Percentiles rank a stretch among this genome's conserved stretches.
These are phyloP conservation scores for Amphichorda felina DNA, from an alignment of 2,329 filamentous ascomycete species.

Conservation along the genomic window DNA sequence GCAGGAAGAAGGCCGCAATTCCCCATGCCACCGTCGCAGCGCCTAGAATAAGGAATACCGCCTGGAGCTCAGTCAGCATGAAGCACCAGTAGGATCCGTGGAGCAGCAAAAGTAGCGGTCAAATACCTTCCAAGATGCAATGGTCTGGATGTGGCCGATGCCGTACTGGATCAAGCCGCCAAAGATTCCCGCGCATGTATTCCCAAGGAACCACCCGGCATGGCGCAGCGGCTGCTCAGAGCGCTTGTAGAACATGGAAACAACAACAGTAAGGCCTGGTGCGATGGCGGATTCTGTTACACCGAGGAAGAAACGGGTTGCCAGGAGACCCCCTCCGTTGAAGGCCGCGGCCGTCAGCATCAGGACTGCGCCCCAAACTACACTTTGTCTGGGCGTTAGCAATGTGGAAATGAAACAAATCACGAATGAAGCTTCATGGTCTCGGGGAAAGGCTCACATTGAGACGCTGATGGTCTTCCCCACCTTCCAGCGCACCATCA, in stretches of 20 bases:
- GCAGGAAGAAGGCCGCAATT: conserved; percentile 18
- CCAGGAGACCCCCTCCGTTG: conserved; percentile 15
- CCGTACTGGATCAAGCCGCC: conserved; percentile 12
- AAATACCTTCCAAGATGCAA: too few relatives aligned
- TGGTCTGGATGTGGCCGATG: neutral
- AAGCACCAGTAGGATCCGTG: too few relatives aligned
- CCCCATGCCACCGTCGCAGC: conserved; percentile 19
- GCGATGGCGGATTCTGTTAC: conserved; percentile 17
- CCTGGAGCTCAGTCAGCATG: too few relatives aligned
- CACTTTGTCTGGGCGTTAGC: neutral
- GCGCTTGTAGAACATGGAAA: conserved; percentile 21
- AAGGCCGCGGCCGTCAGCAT: conserved; percentile 27
- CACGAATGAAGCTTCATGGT: too few relatives aligned
- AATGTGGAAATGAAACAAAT: too few relatives aligned
- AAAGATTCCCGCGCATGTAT: conserved; percentile 11
- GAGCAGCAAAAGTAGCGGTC: too few relatives aligned
- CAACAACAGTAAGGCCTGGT: conserved; percentile 15
- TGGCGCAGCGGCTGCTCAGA: conserved; percentile 12
- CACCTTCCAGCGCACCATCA: neutral
- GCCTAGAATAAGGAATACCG: conserved; percentile 1
- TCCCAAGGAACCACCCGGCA: conserved; percentile 15
- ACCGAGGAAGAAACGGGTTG: conserved; percentile 19
- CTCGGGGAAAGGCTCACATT: too few relatives aligned
- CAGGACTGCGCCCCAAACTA: conserved; percentile 25
- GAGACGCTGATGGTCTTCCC: neutral